Evolutionary conservation across 495 filamentous ascomycete species (phyloP).

Genomic region (Staphylotrichum longicolle): DNA sequence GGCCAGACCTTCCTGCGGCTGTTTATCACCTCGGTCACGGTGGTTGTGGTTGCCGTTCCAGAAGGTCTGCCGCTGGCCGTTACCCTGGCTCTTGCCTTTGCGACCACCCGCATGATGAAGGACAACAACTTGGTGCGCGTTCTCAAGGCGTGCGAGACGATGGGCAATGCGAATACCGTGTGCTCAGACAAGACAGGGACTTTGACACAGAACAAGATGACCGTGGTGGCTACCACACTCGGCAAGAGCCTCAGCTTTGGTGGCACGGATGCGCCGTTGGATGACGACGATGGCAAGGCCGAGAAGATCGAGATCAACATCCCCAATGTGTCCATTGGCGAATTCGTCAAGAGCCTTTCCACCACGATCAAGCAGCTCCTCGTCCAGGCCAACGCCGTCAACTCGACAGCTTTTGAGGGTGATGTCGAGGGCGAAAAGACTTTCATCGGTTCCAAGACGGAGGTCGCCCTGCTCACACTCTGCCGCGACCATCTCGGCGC

Average conservation of each 20-base stretch:
- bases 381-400: slow-evolving; percentile 72
- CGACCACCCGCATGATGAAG: slow-evolving; percentile 90
- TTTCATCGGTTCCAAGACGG: slow-evolving; percentile 88
- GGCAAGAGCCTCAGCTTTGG: slow-evolving; percentile 68
- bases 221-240: slow-evolving; percentile 74
- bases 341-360: slow-evolving; percentile 50
- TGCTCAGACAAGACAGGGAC: slow-evolving; percentile 98
- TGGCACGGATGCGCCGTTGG: slow-evolving; percentile 36
- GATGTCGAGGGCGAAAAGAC: slow-evolving; percentile 69
- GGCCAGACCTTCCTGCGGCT: slow-evolving; percentile 86
- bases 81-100: slow-evolving; percentile 92
- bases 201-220: slow-evolving; percentile 92
- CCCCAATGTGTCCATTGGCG: slow-evolving; percentile 35
- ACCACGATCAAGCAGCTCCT: slow-evolving; percentile 60
- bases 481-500: slow-evolving; percentile 73
- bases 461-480: slow-evolving; percentile 75
- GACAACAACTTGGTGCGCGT: slow-evolving; percentile 93
- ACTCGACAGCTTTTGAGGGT: slow-evolving; percentile 87
- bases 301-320: slow-evolving; percentile 36
- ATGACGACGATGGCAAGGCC: slow-evolving; percentile 22
- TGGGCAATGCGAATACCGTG: slow-evolving; percentile 95
- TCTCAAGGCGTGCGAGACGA: slow-evolving; percentile 90
- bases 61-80: slow-evolving; percentile 92
- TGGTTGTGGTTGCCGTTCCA: slow-evolving; percentile 97
- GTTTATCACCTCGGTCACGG: slow-evolving; percentile 93